Percentiles rank a stretch among this genome's conserved stretches.
These are phyloP conservation scores for Lindgomyces ingoldianus DNA, from an alignment of 495 filamentous ascomycete genomes.

Conservation along the genomic window DNA sequence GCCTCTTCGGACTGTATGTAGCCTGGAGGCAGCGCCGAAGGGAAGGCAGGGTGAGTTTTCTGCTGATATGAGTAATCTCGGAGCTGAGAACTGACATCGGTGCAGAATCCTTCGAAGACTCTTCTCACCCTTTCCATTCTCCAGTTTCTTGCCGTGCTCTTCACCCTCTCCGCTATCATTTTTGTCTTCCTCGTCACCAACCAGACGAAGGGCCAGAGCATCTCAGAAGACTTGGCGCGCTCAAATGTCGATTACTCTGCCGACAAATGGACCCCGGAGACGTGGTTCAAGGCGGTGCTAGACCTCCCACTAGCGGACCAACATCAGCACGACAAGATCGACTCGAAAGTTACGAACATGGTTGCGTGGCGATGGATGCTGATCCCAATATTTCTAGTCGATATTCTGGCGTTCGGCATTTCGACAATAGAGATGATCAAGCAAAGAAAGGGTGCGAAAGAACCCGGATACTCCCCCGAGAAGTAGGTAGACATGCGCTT, in stretches of 20 bases:
- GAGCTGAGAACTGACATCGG: conserved; percentile 4
- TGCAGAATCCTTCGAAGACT: conserved; percentile 44
- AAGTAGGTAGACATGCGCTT: conserved; percentile 25
- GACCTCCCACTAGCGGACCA: conserved; percentile 47
- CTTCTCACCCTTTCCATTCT: conserved; percentile 43
- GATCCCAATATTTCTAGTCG: conserved; percentile 50
- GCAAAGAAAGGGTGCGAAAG: conserved; percentile 25
- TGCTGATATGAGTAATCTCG: neutral
- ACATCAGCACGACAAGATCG: conserved; percentile 44
- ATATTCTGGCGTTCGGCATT: conserved; percentile 45
- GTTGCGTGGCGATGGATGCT: conserved; percentile 58
- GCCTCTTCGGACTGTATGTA: conserved; percentile 51
- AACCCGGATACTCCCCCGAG: conserved; percentile 5
- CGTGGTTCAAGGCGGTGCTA: conserved; percentile 56
- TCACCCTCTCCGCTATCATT: conserved; percentile 52
- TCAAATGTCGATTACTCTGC: conserved; percentile 47
- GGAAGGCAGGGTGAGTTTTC: conserved; percentile 16
- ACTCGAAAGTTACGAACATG: conserved; percentile 49
- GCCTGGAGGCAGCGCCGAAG: conserved; percentile 44
- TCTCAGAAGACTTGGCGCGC: conserved; percentile 44
- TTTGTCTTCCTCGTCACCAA: conserved; percentile 46
- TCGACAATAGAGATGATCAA: conserved; percentile 11
- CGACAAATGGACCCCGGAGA: conserved; percentile 57
- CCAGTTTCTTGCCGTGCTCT: conserved; percentile 49
- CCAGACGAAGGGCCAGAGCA: conserved; percentile 47